Evolutionary conservation across 805 yeast genomes (phyloP).

Genomic region (Barnettozyma botsteinii): DNA sequence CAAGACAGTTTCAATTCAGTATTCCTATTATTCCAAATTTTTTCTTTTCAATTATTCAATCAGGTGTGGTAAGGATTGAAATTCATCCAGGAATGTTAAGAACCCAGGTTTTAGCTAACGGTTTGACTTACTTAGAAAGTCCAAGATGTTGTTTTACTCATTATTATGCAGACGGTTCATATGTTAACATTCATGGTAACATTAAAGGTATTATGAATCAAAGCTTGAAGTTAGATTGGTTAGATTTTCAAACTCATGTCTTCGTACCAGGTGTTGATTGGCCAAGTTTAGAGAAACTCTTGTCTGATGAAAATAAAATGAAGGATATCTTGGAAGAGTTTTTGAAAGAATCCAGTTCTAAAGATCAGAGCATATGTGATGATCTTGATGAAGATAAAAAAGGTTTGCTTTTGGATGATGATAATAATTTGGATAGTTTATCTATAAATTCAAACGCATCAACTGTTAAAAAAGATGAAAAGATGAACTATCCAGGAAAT

Average conservation of each 20-base stretch:
- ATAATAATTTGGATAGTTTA: neutral
- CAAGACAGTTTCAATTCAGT: constrained; percentile 58
- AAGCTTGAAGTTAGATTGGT: constrained; percentile 62
- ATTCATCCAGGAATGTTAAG: constrained; percentile 42
- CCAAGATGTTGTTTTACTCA: constrained; percentile 43
- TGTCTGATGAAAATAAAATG: constrained; percentile 26
- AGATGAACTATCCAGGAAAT: neutral
- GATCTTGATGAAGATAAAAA: neutral
- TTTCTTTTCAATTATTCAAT: constrained; percentile 44
- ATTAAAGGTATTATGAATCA: constrained; percentile 58
- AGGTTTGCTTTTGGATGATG: constrained; percentile 1
- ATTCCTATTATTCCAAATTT: constrained; percentile 61
- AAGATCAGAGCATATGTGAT: neutral
- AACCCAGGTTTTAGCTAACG: constrained; percentile 48
- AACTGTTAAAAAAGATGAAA: constrained; percentile 6
- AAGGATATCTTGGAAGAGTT: constrained; percentile 13
- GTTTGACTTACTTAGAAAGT: constrained; percentile 49
- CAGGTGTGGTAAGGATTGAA: constrained; percentile 49
- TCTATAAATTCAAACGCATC: constrained; percentile 1
- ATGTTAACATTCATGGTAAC: constrained; percentile 55
- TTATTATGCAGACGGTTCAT: constrained; percentile 65
- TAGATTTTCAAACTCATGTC: constrained; percentile 51
- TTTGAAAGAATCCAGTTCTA: neutral
- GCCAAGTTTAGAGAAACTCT: constrained; percentile 38
- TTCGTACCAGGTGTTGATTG: constrained; percentile 42